Percentiles rank a stretch among this genome's conserved stretches.
Conservation (phyloP, 805 yeast species). For the Kuraishia ogatae region DNA sequence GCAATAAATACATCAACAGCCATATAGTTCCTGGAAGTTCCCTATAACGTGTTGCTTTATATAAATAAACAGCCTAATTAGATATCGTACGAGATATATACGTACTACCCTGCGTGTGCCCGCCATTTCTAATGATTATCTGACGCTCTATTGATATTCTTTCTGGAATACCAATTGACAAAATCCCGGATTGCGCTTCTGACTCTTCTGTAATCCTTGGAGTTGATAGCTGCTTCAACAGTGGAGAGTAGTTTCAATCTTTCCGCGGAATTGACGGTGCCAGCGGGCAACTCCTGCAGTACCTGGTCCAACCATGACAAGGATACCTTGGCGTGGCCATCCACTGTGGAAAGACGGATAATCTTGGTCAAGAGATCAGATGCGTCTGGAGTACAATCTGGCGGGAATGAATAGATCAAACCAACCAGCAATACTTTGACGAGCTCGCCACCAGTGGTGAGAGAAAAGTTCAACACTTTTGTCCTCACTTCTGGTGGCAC, state of each 20-base stretch:
- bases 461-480: constrained; percentile 37
- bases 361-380: constrained; percentile 64
- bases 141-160: constrained; percentile 43
- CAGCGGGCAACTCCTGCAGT: constrained; percentile 48
- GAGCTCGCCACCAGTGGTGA: constrained; percentile 49
- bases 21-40: no score
- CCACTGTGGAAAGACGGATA: constrained; percentile 42
- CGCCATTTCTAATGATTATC: background rate
- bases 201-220: constrained; percentile 66
- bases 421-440: constrained; percentile 51
- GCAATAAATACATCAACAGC: no score
- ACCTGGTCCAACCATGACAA: constrained; percentile 56
- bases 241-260: constrained; percentile 50
- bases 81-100: no score
- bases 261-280: constrained; percentile 61
- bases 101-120: no score
- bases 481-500: constrained; percentile 48
- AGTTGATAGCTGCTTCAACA: constrained; percentile 49
- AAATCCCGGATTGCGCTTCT: constrained; percentile 69
- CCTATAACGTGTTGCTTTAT: no score
- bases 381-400: constrained; percentile 64
- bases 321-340: constrained; percentile 28
- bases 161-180: constrained; percentile 73
- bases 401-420: constrained; percentile 60
- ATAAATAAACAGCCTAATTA: no score